A percentile compares a stretch with the other conserved stretches of the same genome.
These are phyloP conservation scores for Poa pratensis DNA, from an alignment of 176 grass and related monocot genomes.

Conservation along the genomic window DNA sequence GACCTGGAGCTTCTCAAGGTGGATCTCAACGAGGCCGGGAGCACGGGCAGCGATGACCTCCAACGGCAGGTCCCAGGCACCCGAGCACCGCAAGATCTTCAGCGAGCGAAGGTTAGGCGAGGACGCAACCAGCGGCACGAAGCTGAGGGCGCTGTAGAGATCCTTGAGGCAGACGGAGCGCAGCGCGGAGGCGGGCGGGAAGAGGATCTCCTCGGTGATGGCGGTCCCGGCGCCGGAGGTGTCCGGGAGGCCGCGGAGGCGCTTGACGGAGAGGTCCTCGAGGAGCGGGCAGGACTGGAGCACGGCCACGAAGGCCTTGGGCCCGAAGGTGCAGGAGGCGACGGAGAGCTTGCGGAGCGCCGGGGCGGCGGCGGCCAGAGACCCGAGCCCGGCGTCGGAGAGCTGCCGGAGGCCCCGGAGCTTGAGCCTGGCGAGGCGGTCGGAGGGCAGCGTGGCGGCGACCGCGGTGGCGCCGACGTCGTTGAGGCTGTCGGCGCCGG, in stretches of 20 bases:
- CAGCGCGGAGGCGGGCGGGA: constrained; percentile 46
- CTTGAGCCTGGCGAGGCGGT: constrained; percentile 75
- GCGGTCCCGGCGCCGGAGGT: constrained; percentile 43
- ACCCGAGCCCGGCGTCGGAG: constrained; percentile 70
- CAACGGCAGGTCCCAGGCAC: constrained; percentile 80
- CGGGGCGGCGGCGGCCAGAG: constrained; percentile 46
- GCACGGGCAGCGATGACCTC: constrained; percentile 53
- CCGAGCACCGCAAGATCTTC: constrained; percentile 88
- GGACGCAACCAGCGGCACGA: constrained; percentile 70
- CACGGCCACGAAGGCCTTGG: constrained; percentile 78
- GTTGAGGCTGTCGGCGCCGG: constrained; percentile 65
- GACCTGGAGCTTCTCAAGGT: constrained; percentile 96
- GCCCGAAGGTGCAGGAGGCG: constrained; percentile 79
- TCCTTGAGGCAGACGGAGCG: constrained; percentile 89
- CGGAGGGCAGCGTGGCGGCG: constrained; percentile 41
- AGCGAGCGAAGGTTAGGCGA: constrained; percentile 81
- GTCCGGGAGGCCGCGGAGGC: constrained; percentile 80
- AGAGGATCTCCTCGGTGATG: constrained; percentile 47
- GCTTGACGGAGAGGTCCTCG: constrained; percentile 93
- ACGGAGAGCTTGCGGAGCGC: constrained; percentile 82
- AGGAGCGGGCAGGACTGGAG: constrained; percentile 60
- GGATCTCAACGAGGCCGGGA: constrained; percentile 66
- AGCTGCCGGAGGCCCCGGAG: constrained; percentile 72
- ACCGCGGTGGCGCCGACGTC: constrained; percentile 62
- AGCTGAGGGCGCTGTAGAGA: constrained; percentile 80